Base-by-base conservation (phyloP, 805 yeast genomes). In the Pichia deserticola region DNA sequence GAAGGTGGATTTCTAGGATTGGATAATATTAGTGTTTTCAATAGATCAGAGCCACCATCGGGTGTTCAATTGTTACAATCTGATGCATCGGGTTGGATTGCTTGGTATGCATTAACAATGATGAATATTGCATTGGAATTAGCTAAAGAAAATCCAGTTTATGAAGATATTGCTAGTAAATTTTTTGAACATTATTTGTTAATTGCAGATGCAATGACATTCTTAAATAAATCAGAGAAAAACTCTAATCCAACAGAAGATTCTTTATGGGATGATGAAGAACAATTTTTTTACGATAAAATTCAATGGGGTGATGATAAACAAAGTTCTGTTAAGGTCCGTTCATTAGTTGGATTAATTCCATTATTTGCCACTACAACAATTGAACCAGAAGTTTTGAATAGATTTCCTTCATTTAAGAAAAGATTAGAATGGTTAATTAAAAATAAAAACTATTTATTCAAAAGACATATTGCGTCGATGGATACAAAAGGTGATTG, bases 21-120 rank as follows among this genome's bases (percentile, higher is more conserved):
- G 51, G 97, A 89, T 69, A 89, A 89, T 67, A 89, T 89, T 67
- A 96, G 97, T 57, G 76, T 89, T 53, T 89, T 89, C 71, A 89
- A 89, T 67, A 77, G 97, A 64, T 86, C 95, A 6, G 97, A 89
- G 70, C 93, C 95, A 1, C 97, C 97, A 38, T 87, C 95, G 2
- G 96, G 96, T 38, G 96, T 96, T 44, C 78, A 76, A 36, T 74
- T 89, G 55, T 95, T 88, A 63, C 97, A 89, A 67, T 96, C 97
- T 0, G 97, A 89, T 68, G 86, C 95, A 13, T 90, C 97, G 10
- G 97, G 97, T 32, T 89, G 97, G 97, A 87, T 89, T 93, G 97
- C 96, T 0, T 89, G 92, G 71, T 89, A 84, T 70, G 79, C 86
- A 33, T 73, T 90, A 60, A 90, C 86, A 63, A 89, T 89, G 97